Conservation (phyloP, 495 filamentous ascomycete species). For the Hypoxylon trugodes region DNA sequence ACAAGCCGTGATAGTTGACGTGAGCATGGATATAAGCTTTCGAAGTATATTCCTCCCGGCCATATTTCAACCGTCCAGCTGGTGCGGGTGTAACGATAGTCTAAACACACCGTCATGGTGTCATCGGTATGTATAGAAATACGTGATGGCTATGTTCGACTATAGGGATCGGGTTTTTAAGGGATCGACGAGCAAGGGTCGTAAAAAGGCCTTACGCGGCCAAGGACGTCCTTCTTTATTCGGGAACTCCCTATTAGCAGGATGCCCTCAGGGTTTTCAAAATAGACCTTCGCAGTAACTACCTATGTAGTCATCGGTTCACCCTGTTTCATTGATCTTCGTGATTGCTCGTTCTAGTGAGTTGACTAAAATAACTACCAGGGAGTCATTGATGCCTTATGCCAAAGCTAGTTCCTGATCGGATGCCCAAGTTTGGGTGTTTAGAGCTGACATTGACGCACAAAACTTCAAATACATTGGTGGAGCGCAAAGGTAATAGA, state of each 20-base stretch:
- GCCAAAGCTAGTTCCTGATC: not conserved
- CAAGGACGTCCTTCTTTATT: slow-evolving; percentile 35
- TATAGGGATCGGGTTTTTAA: slow-evolving; percentile 31
- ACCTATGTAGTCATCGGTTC: slow-evolving; percentile 16
- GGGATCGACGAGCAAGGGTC: slow-evolving; percentile 29
- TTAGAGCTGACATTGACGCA: slow-evolving; percentile 8
- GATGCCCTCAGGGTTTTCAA: slow-evolving; percentile 7
- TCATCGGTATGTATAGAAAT: slow-evolving; percentile 3
- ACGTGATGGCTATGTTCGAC: not conserved
- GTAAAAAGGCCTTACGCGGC: slow-evolving; percentile 24
- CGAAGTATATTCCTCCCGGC: not conserved
- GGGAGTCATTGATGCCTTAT: not conserved
- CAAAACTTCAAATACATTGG: too few relatives aligned
- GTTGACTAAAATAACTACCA: slow-evolving; percentile 8
- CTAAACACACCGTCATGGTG: not conserved
- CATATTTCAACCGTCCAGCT: slow-evolving; percentile 7
- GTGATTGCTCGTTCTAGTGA: slow-evolving; percentile 27
- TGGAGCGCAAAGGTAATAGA: too few relatives aligned
- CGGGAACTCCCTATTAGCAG: slow-evolving; percentile 8
- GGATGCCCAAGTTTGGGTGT: too few relatives aligned
- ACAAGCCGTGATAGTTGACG: slow-evolving; percentile 4
- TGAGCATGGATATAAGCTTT: slow-evolving; percentile 26
- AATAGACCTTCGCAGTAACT: not conserved
- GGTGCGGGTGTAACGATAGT: not conserved
- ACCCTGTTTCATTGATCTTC: slow-evolving; percentile 19